A percentile compares a stretch with the other conserved stretches of the same genome.
phyloP scores from a whole-genome alignment of 352 stramenopile genomes.

The Phytophthora boehmeriae region DNA sequence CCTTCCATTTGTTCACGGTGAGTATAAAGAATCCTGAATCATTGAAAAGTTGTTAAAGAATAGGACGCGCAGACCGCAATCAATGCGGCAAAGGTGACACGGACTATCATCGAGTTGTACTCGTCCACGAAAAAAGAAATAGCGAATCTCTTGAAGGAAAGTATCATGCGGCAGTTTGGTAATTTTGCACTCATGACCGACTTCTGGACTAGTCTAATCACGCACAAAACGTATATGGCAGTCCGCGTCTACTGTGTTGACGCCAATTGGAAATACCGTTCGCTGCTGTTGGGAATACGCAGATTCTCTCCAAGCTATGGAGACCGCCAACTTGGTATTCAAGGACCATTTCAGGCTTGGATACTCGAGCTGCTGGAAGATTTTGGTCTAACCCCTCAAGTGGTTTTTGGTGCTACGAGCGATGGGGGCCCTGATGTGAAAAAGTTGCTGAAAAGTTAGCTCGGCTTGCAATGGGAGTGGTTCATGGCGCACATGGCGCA shows the following conservation, averaged over 20 bases:
- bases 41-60: background rate
- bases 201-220: background rate
- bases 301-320: background rate
- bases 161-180: background rate
- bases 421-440: background rate
- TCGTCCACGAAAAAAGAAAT: background rate
- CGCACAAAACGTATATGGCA: slow-evolving; percentile 4
- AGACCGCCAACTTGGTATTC: background rate
- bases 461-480: background rate
- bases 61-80: background rate
- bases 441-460: background rate
- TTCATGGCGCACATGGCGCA: background rate
- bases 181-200: background rate
- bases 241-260: background rate
- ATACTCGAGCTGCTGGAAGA: background rate
- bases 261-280: background rate
- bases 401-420: background rate
- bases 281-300: background rate
- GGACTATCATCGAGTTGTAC: background rate
- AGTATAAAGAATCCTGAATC: background rate
- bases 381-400: background rate
- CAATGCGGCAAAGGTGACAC: background rate
- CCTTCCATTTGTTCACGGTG: slow-evolving; percentile 1
- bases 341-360: background rate
- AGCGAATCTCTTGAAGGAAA: background rate